Conservation (phyloP, 2,329 filamentous ascomycete genomes). For the Aspergillus calidoustus region DNA sequence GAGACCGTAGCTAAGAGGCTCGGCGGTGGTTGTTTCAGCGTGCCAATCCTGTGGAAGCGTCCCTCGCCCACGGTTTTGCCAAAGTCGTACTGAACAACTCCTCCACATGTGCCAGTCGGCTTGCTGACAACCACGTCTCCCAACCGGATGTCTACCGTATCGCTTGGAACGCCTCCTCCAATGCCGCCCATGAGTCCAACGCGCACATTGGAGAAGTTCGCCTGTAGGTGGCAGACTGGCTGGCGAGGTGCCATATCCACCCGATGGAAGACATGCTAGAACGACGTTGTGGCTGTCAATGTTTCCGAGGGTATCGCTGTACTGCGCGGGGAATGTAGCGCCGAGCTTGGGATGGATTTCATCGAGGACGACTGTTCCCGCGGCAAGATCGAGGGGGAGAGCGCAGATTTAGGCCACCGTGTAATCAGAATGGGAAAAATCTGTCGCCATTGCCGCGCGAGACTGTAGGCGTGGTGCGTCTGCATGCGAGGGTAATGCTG, state of each 20-base stretch:
- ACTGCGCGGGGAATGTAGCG: background rate
- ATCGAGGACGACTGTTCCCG: constrained; percentile 3
- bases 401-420: constrained; percentile 7
- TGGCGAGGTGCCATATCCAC: background rate
- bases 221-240: constrained; percentile 18
- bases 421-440: background rate
- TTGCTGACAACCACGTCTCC: constrained; percentile 11
- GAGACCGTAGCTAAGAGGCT: constrained; percentile 6
- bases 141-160: constrained; percentile 17
- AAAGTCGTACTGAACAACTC: constrained; percentile 11
- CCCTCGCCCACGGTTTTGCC: constrained; percentile 2
- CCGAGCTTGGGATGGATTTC: background rate
- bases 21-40: constrained; percentile 9
- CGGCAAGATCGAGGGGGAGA: background rate
- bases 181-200: constrained; percentile 36
- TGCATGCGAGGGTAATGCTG: too few species aligned
- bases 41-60: constrained; percentile 4
- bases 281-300: constrained; percentile 1
- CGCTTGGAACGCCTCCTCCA: constrained; percentile 34
- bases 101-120: background rate
- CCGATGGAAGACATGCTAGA: constrained; percentile 4
- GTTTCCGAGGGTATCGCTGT: background rate
- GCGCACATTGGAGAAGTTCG: constrained; percentile 30
- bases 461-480: too few species aligned
- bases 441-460: too few species aligned